Percentiles rank a stretch among this genome's conserved stretches.
These are phyloP conservation scores for Verbascum thapsus DNA, from an alignment of 257 asterid genomes.

Conservation along the genomic window DNA sequence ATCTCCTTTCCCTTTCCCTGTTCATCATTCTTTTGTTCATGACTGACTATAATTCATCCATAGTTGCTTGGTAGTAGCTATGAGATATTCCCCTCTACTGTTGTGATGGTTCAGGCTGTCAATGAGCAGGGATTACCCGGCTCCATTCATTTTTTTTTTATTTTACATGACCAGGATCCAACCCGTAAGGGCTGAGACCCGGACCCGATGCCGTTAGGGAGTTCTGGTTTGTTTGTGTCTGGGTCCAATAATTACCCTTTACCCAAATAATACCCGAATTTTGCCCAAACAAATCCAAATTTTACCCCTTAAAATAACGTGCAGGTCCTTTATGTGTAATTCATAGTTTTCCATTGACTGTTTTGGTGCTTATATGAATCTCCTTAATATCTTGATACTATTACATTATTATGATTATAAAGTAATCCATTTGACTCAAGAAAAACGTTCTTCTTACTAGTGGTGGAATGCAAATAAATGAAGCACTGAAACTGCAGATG, in stretches of 20 bases:
- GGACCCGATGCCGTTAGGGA: no score
- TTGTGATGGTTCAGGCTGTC: no score
- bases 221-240: no score
- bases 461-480: constrained; percentile 92
- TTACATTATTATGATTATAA: not conserved
- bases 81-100: constrained; percentile 14
- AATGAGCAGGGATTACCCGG: no score
- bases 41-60: constrained; percentile 1
- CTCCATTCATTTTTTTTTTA: no score
- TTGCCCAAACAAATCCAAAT: no score
- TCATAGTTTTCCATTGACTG: constrained; percentile 10
- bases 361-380: constrained; percentile 13
- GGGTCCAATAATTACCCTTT: no score
- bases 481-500: constrained; percentile 98
- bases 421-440: not conserved
- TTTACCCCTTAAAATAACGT: no score
- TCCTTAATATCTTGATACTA: constrained; percentile 1
- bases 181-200: no score
- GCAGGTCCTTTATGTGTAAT: no score
- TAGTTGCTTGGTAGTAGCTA: constrained; percentile 1
- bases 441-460: constrained; percentile 28
- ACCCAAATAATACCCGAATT: no score
- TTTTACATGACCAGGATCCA: no score
- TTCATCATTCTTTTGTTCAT: constrained; percentile 15
- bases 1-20: constrained; percentile 23